Evolutionary conservation across 1,139 yeast species (phyloP), one percentile per base, ranked within the genome.

Genomic region (Saccharomycopsis phalli): DNA sequence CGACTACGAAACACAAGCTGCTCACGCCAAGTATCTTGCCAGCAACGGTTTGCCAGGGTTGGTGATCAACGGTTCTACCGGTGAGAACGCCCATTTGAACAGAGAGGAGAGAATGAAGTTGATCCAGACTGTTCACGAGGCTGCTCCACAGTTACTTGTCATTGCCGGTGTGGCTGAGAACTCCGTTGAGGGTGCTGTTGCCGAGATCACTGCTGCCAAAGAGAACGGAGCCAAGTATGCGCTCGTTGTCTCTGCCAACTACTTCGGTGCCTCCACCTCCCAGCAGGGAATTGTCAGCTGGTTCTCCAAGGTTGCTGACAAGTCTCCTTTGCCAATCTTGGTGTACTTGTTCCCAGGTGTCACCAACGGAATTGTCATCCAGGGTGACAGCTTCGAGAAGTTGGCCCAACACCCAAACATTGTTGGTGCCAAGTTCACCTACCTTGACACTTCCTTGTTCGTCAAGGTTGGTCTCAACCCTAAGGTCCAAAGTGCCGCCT

Each of bases 261-360:
- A 68, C 54, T 70, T 66, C 47, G 74, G 74, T 17, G 58, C 62
- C 2, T 49, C 59, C 17, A 54, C 60, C 39, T 54, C 65, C 23
- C 73, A 67, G 52, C 56, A 59, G 37, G 74, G 71, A 3, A 56
- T 69, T 41, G 56, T 60, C 28, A 65, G 61, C 42, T 70, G 68
- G 65, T 68, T 60, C 53, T 53, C 56, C 16, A 59, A 55, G 22
- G 67, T 71, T 25, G 75, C 75, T 20, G 69, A 68, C 46, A 53
- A 56, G 28, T 54, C 70, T 7, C 59, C 59, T 1, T 51, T 71
- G 39, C 76, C 76, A 28, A 57, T 71, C 31, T 51, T 71, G 50
- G 60, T 71, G 44, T 71, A 71, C 60, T 61, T 68, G 47, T 71
- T 62, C 55, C 76, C 76, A 14, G 74, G 74, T 7, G 73, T 67